Evolutionary conservation across 1,284 basidiomycete genomes (phyloP).

Genomic region (Leccinum subfulvum): DNA sequence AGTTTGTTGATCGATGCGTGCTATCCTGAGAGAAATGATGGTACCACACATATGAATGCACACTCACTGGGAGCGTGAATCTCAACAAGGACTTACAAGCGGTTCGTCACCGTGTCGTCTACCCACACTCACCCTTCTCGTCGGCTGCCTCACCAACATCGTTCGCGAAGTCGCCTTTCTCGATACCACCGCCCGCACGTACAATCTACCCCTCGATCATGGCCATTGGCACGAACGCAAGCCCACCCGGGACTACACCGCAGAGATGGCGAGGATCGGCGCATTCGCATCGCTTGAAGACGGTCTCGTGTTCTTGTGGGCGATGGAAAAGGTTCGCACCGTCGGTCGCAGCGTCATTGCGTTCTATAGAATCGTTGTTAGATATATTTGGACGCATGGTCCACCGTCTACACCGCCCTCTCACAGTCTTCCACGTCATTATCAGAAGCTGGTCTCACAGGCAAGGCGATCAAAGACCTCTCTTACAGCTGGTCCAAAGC

Average conservation of each 20-base stretch:
- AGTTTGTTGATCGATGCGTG: neutral
- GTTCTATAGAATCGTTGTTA: conserved; percentile 15
- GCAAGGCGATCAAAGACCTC: conserved; percentile 47
- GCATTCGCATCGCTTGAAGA: conserved; percentile 53
- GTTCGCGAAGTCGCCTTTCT: conserved; percentile 66
- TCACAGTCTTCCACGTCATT: conserved; percentile 3
- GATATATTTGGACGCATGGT: conserved; percentile 69
- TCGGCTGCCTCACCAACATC: conserved; percentile 54
- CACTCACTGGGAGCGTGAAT: neutral
- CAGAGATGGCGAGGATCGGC: conserved; percentile 62
- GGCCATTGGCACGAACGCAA: conserved; percentile 52
- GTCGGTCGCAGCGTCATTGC: neutral
- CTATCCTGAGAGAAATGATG: neutral
- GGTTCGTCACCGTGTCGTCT: neutral
- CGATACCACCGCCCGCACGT: conserved; percentile 45
- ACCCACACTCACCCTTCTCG: conserved; percentile 50
- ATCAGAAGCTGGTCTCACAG: conserved; percentile 20
- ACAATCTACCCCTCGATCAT: conserved; percentile 42
- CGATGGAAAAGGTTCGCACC: conserved; percentile 59
- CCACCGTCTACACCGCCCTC: conserved; percentile 42
- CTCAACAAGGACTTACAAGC: no score
- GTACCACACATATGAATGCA: neutral
- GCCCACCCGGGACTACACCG: conserved; percentile 65
- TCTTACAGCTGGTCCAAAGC: conserved; percentile 62
- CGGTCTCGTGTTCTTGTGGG: conserved; percentile 71